phyloP scores from a whole-genome alignment of 371 early-diverging fungal species.

The Mucor circinelloides region DNA sequence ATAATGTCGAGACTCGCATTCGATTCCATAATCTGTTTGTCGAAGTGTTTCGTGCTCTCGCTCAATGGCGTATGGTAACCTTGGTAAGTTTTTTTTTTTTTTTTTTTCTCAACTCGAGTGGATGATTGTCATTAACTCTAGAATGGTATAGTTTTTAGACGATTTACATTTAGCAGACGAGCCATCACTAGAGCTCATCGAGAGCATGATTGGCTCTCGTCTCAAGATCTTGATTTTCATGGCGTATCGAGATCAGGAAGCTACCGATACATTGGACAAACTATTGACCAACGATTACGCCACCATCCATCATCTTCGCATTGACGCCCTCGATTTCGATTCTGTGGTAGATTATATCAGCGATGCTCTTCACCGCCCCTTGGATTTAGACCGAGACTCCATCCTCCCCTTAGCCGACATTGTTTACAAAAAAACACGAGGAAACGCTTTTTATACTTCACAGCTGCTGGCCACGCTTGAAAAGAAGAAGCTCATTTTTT shows the following conservation, averaged over 20 bases:
- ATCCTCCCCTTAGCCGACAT: conserved; percentile 40
- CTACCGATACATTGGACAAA: conserved; percentile 15
- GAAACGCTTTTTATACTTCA: conserved; percentile 46
- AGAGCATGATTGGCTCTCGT: conserved; percentile 35
- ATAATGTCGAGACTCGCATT: conserved; percentile 41
- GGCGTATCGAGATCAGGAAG: conserved; percentile 44
- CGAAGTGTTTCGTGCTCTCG: conserved; percentile 42
- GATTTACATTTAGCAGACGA: conserved; percentile 55
- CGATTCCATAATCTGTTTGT: conserved; percentile 47
- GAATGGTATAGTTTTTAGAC: conserved; percentile 37
- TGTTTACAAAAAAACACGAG: conserved; percentile 38
- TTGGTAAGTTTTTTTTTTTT: conserved; percentile 29
- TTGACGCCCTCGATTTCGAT: conserved; percentile 38
- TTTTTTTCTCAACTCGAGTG: not conserved
- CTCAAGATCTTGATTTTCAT: conserved; percentile 36
- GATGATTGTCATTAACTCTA: too few relatives aligned
- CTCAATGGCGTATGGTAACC: conserved; percentile 52
- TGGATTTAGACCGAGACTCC: conserved; percentile 20
- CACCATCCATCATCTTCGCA: conserved; percentile 26
- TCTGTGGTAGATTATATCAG: conserved; percentile 41
- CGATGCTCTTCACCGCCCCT: conserved; percentile 38
- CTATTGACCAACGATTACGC: conserved; percentile 33
- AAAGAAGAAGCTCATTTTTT: conserved; percentile 47
- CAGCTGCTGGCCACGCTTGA: conserved; percentile 42
- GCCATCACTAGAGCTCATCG: conserved; percentile 43